Conservation (phyloP, 257 asterid species). For the Linderniella brevidens region DNA sequence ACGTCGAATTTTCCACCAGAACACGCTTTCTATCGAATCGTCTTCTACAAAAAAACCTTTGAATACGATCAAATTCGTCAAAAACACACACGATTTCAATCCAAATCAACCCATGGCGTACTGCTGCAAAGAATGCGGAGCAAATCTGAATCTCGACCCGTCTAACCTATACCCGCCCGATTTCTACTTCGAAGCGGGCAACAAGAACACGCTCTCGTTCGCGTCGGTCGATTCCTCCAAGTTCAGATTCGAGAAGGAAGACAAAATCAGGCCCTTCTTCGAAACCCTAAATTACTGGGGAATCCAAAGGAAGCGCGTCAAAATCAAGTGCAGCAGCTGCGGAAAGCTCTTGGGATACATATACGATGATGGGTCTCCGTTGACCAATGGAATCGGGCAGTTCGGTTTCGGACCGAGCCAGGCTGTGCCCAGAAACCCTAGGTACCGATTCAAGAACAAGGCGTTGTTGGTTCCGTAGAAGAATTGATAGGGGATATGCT, state of each 20-base stretch:
- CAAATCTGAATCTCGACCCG: slow-evolving; percentile 52
- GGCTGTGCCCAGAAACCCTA: slow-evolving; percentile 71
- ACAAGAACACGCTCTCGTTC: slow-evolving; percentile 66
- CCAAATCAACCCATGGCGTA: slow-evolving; percentile 10
- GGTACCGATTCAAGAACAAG: slow-evolving; percentile 69
- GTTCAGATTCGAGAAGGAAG: slow-evolving; percentile 62
- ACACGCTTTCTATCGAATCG: no score
- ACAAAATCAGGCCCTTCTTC: slow-evolving; percentile 61
- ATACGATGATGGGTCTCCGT: slow-evolving; percentile 84
- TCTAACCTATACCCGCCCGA: slow-evolving; percentile 52
- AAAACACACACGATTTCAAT: no score
- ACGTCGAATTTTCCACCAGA: no score
- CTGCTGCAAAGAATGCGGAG: slow-evolving; percentile 68
- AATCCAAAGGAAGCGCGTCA: slow-evolving; percentile 67
- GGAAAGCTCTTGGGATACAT: slow-evolving; percentile 50
- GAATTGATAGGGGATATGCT: no score
- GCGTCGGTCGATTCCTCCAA: slow-evolving; percentile 52
- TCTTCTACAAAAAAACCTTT: no score
- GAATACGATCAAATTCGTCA: no score
- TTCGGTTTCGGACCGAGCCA: slow-evolving; percentile 84
- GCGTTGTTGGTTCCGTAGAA: slow-evolving; percentile 15
- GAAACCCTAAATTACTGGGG: slow-evolving; percentile 89
- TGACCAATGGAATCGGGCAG: slow-evolving; percentile 59
- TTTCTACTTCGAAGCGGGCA: slow-evolving; percentile 88
- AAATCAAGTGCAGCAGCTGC: slow-evolving; percentile 60